Evolutionary conservation across 2,329 filamentous ascomycete species (phyloP), one percentile per base, ranked within the genome.

Genomic region (Claviceps pazoutovae): DNA sequence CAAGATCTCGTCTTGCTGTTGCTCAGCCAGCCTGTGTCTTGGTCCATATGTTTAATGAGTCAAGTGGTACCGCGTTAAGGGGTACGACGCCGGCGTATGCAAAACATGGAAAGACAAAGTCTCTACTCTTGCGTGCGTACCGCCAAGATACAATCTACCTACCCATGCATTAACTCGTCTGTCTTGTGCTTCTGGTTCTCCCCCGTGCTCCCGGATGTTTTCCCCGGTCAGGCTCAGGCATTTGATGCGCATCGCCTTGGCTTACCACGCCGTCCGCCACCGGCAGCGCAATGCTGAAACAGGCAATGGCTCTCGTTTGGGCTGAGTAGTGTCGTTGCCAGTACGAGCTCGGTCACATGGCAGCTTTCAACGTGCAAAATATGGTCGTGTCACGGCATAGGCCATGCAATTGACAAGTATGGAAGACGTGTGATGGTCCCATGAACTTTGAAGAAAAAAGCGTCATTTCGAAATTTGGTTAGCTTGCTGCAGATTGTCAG

Each of bases 301-400:
- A 45, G 30, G 9, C 9, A 1, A 38, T 38, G 17, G 42, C 21
- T 38, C 42, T 45, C 26, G 17, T 47, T 47, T 34, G 30, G 16
- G 13, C 42, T 16, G n/a, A 47, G 30, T 19, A n/a, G 23, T 21
- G 21, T 8, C 21, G 23, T 26, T 43, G 13, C 11, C 26, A 26
- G 14, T 14, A 9, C 9, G 30, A 39, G 13, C 11, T 36, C n/a
- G 41, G 30, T 23, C 23, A 36, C 41, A 16, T 36, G 30, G 51
- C 39, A 41, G 23, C 47, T 52, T 52, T 47, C 47, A 46, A 46
- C 42, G 42, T 49, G 43, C 42, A 46, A 52, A 41, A 46, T 14
- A 16, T 14, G 17, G 47, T 53, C 19, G 36, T 44, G 49, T 48
- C 17, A n/a, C 17, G 17, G 34, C 16, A 13, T 34, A 38, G 38